Percentiles rank a stretch among this genome's conserved stretches.
Evolutionary conservation across 179 eudicot genomes (phyloP).

Genomic region (Actinidia chinensis): DNA sequence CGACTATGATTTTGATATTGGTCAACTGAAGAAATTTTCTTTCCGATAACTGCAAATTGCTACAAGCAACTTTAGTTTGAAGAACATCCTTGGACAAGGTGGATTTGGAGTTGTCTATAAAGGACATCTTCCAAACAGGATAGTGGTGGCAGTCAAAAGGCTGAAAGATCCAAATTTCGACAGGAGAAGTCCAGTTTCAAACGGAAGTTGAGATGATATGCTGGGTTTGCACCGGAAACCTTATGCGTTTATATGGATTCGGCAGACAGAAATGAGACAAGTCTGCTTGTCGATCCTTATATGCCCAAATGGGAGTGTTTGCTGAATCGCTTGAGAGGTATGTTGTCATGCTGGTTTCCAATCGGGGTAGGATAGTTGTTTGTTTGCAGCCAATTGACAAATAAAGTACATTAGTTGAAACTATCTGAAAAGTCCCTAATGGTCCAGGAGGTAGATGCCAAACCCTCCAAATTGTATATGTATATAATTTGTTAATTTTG

Average conservation of each 20-base stretch:
- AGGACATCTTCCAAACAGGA: constrained; percentile 74
- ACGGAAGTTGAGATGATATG: constrained; percentile 99
- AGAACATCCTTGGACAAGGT: constrained; percentile 78
- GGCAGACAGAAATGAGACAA: constrained; percentile 86
- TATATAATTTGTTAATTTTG: neutral
- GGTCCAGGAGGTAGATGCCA: neutral
- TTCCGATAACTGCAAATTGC: constrained; percentile 86
- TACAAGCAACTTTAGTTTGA: constrained; percentile 64
- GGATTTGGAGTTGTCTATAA: constrained; percentile 91
- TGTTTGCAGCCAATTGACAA: neutral
- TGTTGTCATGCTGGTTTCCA: constrained; percentile 22
- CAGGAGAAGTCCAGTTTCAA: constrained; percentile 92
- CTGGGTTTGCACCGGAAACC: constrained; percentile 82
- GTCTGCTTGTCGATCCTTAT: constrained; percentile 79
- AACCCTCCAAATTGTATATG: neutral
- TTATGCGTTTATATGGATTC: constrained; percentile 77
- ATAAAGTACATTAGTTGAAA: neutral
- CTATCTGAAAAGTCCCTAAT: too few relatives aligned
- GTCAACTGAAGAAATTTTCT: constrained; percentile 74
- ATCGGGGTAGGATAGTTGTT: neutral
- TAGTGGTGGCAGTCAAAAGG: constrained; percentile 84
- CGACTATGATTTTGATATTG: constrained; percentile 72
- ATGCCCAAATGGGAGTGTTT: constrained; percentile 96
- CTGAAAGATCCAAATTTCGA: constrained; percentile 78
- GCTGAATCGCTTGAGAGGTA: constrained; percentile 94